Evolutionary conservation across 2,329 filamentous ascomycete species (phyloP).

Genomic region (Thyridium curvatum): DNA sequence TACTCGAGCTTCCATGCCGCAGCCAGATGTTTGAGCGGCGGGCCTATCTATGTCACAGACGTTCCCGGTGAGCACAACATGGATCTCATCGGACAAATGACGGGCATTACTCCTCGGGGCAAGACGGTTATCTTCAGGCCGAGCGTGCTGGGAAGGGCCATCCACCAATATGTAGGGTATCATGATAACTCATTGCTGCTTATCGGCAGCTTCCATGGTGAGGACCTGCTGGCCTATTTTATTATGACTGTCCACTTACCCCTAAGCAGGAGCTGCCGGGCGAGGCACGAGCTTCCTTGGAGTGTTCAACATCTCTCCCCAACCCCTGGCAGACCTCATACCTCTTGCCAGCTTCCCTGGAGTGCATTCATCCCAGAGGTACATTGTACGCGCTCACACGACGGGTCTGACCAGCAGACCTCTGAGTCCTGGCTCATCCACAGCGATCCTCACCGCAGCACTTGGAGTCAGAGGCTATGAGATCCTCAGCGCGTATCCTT

Average conservation of each 20-base stretch:
- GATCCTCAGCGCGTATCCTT: slow-evolving; percentile 69
- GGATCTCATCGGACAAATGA: slow-evolving; percentile 72
- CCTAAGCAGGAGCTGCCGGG: slow-evolving; percentile 34
- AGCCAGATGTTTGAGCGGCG: slow-evolving; percentile 81
- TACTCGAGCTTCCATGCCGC: slow-evolving; percentile 86
- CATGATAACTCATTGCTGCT: slow-evolving; percentile 69
- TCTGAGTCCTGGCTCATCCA: too few species aligned
- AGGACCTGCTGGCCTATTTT: slow-evolving; percentile 9
- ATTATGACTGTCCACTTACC: slow-evolving; percentile 3
- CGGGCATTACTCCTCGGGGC: slow-evolving; percentile 62
- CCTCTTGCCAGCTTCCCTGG: slow-evolving; percentile 69
- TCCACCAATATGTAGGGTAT: slow-evolving; percentile 70
- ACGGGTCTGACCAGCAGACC: slow-evolving; percentile 42
- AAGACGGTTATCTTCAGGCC: slow-evolving; percentile 79
- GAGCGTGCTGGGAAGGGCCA: slow-evolving; percentile 63
- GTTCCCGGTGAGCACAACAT: slow-evolving; percentile 76
- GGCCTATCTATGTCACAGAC: slow-evolving; percentile 93
- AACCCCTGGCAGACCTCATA: slow-evolving; percentile 61
- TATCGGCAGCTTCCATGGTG: slow-evolving; percentile 73
- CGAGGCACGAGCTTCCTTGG: slow-evolving; percentile 74
- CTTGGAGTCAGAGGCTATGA: slow-evolving; percentile 68
- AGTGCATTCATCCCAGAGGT: slow-evolving; percentile 48
- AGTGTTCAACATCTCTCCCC: slow-evolving; percentile 72
- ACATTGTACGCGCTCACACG: slow-evolving; percentile 68
- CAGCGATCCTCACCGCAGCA: slow-evolving; percentile 43